phyloP scores from a whole-genome alignment of 805 yeast species.

The Cyberlindnera japonica region DNA sequence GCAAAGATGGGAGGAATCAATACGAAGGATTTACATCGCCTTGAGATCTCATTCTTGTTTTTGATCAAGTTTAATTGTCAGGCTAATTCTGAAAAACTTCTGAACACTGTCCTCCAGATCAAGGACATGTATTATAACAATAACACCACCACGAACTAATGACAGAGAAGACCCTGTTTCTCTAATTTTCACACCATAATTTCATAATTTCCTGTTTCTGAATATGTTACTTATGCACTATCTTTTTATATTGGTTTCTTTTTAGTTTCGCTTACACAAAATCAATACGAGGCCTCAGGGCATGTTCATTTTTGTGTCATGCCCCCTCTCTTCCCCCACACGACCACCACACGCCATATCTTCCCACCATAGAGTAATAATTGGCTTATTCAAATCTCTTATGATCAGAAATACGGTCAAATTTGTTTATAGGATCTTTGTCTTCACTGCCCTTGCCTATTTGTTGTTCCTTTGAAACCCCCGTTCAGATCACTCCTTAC shows the following conservation, averaged over 20 bases:
- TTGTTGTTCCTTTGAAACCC: constrained; percentile 4
- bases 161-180: background rate
- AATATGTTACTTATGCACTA: background rate
- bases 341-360: too few species aligned
- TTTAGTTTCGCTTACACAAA: background rate
- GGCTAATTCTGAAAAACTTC: constrained; percentile 21
- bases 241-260: background rate
- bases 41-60: constrained; percentile 50
- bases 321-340: background rate
- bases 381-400: too few species aligned
- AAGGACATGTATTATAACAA: constrained; percentile 4
- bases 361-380: too few species aligned
- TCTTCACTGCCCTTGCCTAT: constrained; percentile 4
- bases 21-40: constrained; percentile 39
- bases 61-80: constrained; percentile 47
- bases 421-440: constrained; percentile 6
- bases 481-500: background rate
- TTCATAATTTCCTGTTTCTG: background rate
- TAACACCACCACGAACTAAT: constrained; percentile 2
- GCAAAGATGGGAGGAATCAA: constrained; percentile 46
- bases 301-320: background rate
- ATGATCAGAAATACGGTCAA: constrained; percentile 16
- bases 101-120: constrained; percentile 2
- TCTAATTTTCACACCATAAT: background rate
- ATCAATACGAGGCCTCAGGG: too few species aligned